These are phyloP conservation scores for Anaeromyces robustus DNA, from an alignment of 192 early-diverging fungal species.

Conservation along the genomic window DNA sequence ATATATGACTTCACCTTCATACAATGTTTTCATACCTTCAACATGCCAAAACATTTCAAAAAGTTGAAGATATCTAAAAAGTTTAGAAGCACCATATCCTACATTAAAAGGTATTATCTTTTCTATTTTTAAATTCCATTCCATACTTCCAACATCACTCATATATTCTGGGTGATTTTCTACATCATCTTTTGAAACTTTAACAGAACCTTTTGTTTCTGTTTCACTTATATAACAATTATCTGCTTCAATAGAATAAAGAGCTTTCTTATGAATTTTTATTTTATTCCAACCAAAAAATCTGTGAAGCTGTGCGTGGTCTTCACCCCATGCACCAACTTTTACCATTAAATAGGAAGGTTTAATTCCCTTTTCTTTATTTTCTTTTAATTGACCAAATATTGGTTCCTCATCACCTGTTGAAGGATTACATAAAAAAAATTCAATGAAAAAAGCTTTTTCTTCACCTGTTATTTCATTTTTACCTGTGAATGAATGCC, in stretches of 20 bases:
- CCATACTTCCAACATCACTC: not conserved
- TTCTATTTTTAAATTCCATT: not conserved
- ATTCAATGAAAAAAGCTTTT: not conserved
- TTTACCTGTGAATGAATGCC: not conserved
- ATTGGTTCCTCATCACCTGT: not conserved
- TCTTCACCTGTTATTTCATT: not conserved
- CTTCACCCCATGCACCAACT: not conserved
- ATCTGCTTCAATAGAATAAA: not conserved
- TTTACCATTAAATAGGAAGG: not conserved
- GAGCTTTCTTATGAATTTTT: not conserved
- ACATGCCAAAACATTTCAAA: not conserved
- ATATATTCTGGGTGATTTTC: not conserved
- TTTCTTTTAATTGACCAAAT: not conserved
- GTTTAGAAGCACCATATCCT: not conserved
- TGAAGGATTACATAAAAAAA: not conserved
- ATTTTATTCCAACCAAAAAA: not conserved
- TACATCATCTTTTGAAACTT: not conserved
- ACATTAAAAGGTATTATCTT: not conserved
- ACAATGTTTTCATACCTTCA: not conserved
- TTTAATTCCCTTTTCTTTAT: not conserved
- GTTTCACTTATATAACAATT: not conserved
- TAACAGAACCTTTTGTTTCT: not conserved
- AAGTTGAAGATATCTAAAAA: not conserved
- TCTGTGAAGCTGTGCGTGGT: not conserved
- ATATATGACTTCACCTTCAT: not conserved